These are phyloP conservation scores for Colletotrichum tropicicola DNA, from an alignment of 2,329 filamentous ascomycete genomes.

Conservation along the genomic window DNA sequence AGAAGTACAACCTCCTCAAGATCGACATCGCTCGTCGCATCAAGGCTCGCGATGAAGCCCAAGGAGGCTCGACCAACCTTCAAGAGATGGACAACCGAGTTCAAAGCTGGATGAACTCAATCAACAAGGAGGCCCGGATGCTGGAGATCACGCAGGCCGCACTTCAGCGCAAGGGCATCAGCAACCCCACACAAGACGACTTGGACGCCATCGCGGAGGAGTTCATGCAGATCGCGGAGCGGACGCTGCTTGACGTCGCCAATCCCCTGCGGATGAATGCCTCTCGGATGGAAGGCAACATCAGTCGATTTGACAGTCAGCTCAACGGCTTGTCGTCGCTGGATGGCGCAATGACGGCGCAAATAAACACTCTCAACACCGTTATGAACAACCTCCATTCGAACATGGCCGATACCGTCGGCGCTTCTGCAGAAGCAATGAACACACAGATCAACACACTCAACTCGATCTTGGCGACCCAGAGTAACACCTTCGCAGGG, in stretches of 20 bases:
- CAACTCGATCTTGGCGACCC: neutral
- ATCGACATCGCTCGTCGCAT: constrained; percentile 46
- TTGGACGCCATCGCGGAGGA: constrained; percentile 24
- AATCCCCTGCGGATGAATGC: constrained; percentile 25
- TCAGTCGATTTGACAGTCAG: constrained; percentile 4
- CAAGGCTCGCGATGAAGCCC: constrained; percentile 43
- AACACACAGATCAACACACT: neutral
- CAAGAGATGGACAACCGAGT: constrained; percentile 18
- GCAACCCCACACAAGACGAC: constrained; percentile 25
- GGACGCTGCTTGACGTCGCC: constrained; percentile 27
- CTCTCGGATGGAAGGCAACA: neutral
- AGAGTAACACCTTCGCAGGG: neutral
- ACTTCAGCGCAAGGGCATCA: constrained; percentile 25
- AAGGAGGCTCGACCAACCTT: constrained; percentile 26
- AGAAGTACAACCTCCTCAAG: constrained; percentile 36
- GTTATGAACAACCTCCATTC: neutral
- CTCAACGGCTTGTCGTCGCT: neutral
- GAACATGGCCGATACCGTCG: neutral
- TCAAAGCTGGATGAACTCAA: constrained; percentile 26
- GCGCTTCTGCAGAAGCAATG: neutral
- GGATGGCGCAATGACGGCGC: neutral
- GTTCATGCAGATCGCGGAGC: constrained; percentile 29
- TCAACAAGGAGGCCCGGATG: constrained; percentile 22
- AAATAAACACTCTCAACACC: neutral
- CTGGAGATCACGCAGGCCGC: constrained; percentile 26